Base-by-base conservation (phyloP, 805 yeast genomes). In the Yarrowia hollandica region DNA sequence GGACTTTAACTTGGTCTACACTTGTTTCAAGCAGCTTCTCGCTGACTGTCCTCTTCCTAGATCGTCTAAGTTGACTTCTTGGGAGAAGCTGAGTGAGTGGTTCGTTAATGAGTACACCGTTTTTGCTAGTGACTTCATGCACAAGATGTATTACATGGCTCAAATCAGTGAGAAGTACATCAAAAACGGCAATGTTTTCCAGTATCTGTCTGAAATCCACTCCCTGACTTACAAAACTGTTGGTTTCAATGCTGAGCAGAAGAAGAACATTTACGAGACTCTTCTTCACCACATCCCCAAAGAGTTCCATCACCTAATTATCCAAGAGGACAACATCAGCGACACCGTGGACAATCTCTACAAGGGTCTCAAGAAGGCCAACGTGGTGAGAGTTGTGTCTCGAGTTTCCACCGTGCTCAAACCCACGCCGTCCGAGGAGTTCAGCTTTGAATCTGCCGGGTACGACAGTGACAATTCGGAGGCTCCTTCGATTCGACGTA, bases 381-480 rank as follows among this genome's bases (percentile, higher is more conserved):
- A 48, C 6, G 39, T 48, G 4, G 39, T 48, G 7, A 16, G 55
- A 10, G 21, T 22, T 1, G n/a, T 48, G 2, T 33, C 55, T 22
- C 38, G 55, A 6, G 4, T 48, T 8, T 22, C 39, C 1, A 7
- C 55, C 2, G 2, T 30, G 4, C 19, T 15, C 8, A n/a, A 11
- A 5, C 10, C n/a, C 5, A 7, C 14, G 3, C 15, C 12, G 3
- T 6, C 50, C 5, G 16, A 26, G 2, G 12, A 14, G 4, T 30
- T 44, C n/a, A n/a, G 15, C 0, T 30, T 44, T 6, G 54, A 19
- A 10, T 23, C 37, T 2, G 12, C n/a, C 16, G 55, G 39, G 2
- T 48, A 48, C 26, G 55, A 48, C 30, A 48, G 55, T 12, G 55
- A 48, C 39, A 48, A 22, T 33, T 33, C 39, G 2, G 39, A 33